Percentiles rank a stretch among this genome's conserved stretches.
phyloP scores from a whole-genome alignment of 305 asterid species.

The Rubia occidens region DNA sequence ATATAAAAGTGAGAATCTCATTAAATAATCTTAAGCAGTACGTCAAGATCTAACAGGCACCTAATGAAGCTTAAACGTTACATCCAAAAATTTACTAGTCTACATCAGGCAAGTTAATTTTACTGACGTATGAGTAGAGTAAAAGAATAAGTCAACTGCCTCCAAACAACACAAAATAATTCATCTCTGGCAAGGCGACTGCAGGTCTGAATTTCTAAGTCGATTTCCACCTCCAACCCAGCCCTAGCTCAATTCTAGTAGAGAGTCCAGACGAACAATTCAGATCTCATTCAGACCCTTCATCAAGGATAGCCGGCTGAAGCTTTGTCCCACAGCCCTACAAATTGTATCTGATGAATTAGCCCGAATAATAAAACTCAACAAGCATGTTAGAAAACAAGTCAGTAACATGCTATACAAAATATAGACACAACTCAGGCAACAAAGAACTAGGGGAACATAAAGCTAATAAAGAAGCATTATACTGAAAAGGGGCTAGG shows the following conservation, averaged over 20 bases:
- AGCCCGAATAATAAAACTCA: neutral
- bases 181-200: neutral
- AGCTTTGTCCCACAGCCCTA: conserved; percentile 94
- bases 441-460: neutral
- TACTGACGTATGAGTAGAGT: neutral
- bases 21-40: too few species aligned
- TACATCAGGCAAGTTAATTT: neutral
- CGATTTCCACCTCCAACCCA: neutral
- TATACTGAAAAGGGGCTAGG: neutral
- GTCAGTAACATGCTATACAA: neutral
- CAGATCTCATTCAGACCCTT: conserved; percentile 74
- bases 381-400: neutral
- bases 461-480: neutral
- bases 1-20: neutral
- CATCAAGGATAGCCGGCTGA: conserved; percentile 68
- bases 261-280: conserved; percentile 7
- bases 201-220: neutral
- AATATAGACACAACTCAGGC: neutral
- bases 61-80: neutral
- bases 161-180: neutral
- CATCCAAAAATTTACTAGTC: conserved; percentile 5
- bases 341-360: conserved; percentile 10
- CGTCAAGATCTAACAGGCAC: neutral
- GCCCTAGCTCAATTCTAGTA: neutral
- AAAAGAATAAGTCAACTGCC: neutral